Percentiles rank a stretch among this genome's conserved stretches.
phyloP scores from a whole-genome alignment of 129 eudicot species.

The Rutidosis leptorrhynchoides region DNA sequence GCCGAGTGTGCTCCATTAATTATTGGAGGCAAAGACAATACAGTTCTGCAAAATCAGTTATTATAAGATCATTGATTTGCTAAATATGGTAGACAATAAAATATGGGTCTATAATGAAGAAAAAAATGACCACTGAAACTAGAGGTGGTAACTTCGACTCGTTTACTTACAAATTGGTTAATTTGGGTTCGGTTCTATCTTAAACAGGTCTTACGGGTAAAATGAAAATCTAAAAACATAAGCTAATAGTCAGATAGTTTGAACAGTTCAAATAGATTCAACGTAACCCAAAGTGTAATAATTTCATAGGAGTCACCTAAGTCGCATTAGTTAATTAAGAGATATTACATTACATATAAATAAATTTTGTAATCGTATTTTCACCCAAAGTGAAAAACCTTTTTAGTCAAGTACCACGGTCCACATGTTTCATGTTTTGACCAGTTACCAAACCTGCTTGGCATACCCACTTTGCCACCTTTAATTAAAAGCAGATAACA shows the following conservation, averaged over 20 bases:
- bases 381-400: background rate
- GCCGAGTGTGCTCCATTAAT: constrained; percentile 98
- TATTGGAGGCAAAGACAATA: constrained; percentile 88
- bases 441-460: background rate
- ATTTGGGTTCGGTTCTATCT: background rate
- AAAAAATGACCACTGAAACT: background rate
- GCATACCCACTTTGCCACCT: background rate
- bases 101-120: background rate
- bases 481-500: background rate
- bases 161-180: background rate
- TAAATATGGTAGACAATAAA: constrained; percentile 3
- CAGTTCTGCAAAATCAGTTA: constrained; percentile 59
- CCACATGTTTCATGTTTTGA: background rate
- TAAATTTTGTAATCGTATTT: background rate
- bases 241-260: background rate
- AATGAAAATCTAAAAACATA: too few relatives aligned
- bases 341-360: background rate
- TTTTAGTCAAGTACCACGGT: background rate
- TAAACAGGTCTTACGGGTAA: too few relatives aligned
- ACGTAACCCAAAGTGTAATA: background rate
- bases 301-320: background rate
- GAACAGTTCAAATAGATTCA: background rate
- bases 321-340: background rate
- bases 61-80: constrained; percentile 12
- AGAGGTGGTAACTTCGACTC: background rate